Conservation (phyloP, 2,329 filamentous ascomycete genomes). For the Botrytis hyacinthi region DNA sequence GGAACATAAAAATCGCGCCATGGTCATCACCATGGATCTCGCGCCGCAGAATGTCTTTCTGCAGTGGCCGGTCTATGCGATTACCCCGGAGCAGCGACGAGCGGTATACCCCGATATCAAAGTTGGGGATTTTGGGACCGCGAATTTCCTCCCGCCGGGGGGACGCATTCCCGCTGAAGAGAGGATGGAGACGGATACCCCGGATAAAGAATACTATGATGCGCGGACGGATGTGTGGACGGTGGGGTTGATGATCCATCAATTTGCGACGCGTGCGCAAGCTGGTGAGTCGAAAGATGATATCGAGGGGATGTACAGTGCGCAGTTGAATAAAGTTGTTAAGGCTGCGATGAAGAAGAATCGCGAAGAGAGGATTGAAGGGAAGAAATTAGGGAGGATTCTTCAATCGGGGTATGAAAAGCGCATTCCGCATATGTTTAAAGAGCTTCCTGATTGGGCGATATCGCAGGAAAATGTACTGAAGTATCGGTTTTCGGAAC, state of each 20-base stretch:
- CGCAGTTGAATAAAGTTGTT: background rate
- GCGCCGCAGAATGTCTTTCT: background rate
- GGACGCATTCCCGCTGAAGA: background rate
- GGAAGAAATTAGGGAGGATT: background rate
- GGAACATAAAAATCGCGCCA: background rate
- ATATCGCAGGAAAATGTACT: background rate
- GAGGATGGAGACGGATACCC: background rate
- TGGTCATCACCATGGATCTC: background rate
- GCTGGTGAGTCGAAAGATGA: background rate
- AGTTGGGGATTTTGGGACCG: background rate
- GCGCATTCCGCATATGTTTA: background rate
- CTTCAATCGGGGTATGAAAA: background rate
- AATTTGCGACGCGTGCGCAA: background rate
- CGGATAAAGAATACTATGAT: background rate
- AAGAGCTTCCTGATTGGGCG: background rate
- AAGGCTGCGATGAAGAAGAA: background rate
- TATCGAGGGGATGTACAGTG: background rate
- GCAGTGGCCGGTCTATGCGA: background rate
- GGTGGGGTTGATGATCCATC: background rate
- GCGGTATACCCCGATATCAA: slow-evolving; percentile 1
- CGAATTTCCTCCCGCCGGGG: background rate
- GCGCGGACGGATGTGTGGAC: background rate
- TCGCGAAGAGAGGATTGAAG: background rate
- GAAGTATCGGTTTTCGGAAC: background rate
- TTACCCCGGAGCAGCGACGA: background rate